Evolutionary conservation across 148 eudicot species (phyloP), one percentile per base, ranked within the genome.

Genomic region (Cornus controversa): DNA sequence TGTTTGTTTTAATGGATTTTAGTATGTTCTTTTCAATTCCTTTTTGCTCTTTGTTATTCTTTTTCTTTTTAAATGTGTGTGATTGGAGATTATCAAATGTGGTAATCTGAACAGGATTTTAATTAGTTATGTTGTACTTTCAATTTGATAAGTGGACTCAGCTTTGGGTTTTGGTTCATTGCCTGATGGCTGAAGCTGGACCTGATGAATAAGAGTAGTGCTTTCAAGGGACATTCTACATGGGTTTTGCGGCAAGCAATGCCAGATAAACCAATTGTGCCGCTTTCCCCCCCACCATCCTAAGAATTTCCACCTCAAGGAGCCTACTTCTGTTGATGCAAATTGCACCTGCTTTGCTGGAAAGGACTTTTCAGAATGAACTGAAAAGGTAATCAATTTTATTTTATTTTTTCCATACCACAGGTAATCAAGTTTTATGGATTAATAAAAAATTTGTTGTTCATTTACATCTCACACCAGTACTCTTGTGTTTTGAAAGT

Each of bases 291-390:
- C 98, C 6, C 97, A 97, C 31, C 98, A 96, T 85, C 98, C 99
- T 66, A 93, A 84, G 90, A 93, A 96, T 82, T 96, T 81, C 86
- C 85, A 96, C 84, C 85, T 96, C 67, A 96, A 96, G 72, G 99
- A 98, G 62, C 91, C 99, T 50, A 97, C 98, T 54, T 96, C 93
- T 86, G 99, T 96, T 42, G 99, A 96, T 85, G 81, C 78, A 50
- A 96, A 96, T 57, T 93, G 98, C 92, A 96, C 99, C 6, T 96
- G 93, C 81, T 96, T 91, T 78, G 97, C 98, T 69, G 99, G 98
- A 53, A 96, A 91, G 68, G 99, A 96, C 80, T 96, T 97, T 93
- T 84, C 97, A 96, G 87, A 96, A 92, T 81, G 99, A 96, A 83
- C 70, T 96, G 63, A 96, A 93, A 83, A 90, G 98, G 99, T 95